These are phyloP conservation scores for Podospora tetraspora DNA, from an alignment of 495 filamentous ascomycete species.

Conservation along the genomic window DNA sequence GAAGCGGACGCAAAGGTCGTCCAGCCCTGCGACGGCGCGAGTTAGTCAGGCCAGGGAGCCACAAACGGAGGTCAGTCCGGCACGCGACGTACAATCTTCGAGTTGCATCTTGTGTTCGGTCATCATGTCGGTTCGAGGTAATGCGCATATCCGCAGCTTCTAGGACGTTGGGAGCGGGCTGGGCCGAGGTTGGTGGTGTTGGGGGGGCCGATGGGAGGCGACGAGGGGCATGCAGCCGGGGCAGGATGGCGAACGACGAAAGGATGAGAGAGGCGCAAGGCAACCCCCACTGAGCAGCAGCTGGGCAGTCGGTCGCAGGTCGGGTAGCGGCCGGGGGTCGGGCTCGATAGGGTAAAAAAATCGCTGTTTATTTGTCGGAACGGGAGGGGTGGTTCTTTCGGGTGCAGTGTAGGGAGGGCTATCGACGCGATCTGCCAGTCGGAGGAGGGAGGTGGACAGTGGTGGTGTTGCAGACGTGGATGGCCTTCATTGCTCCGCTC, in stretches of 20 bases:
- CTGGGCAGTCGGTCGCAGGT: background rate
- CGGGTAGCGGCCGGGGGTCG: background rate
- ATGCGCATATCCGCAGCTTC: constrained; percentile 30
- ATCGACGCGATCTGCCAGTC: constrained; percentile 11
- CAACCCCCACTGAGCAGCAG: background rate
- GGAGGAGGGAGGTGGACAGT: constrained; percentile 5
- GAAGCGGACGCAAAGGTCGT: constrained; percentile 92
- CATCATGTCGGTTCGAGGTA: constrained; percentile 49
- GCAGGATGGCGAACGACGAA: background rate
- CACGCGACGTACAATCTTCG: constrained; percentile 70
- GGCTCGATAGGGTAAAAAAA: background rate
- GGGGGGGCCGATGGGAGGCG: constrained; percentile 5
- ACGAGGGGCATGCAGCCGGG: background rate
- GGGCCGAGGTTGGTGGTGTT: constrained; percentile 3
- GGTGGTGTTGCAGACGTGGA: constrained; percentile 22
- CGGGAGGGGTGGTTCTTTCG: background rate
- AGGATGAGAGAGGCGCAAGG: background rate
- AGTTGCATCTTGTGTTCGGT: constrained; percentile 74
- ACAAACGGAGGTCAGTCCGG: background rate
- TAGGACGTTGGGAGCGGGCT: constrained; percentile 3
- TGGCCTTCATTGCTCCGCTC: constrained; percentile 24
- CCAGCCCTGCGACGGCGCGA: constrained; percentile 59
- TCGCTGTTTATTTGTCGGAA: background rate
- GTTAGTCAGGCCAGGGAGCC: constrained; percentile 26
- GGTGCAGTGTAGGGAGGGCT: background rate